Evolutionary conservation across 345 rosid species (phyloP).

Genomic region (Erucastrum elatum): DNA sequence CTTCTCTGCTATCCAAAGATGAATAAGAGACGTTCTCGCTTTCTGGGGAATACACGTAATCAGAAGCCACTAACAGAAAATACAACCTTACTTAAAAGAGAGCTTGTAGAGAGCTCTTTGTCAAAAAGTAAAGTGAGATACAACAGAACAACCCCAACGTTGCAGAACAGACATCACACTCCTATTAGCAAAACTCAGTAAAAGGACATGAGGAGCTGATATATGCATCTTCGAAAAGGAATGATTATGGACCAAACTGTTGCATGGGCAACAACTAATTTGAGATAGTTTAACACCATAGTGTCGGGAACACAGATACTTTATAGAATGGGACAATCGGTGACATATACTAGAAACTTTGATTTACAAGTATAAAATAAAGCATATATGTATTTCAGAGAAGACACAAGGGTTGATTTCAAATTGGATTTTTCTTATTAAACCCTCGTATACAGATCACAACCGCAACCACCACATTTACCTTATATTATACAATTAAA

Average conservation of each 20-base stretch:
- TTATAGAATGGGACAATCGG: not conserved
- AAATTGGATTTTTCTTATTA: conserved; percentile 48
- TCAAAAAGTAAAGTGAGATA: conserved; percentile 9
- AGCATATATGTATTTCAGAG: not conserved
- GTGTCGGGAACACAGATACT: not conserved
- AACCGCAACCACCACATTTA: conserved; percentile 26
- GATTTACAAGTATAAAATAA: conserved; percentile 5
- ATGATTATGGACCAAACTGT: conserved; percentile 11
- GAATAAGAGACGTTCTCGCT: not conserved
- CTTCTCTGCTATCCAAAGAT: conserved; percentile 15
- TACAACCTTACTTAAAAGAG: not conserved
- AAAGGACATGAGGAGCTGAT: conserved; percentile 24
- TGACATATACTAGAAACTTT: conserved; percentile 11
- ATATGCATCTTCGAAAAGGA: not conserved
- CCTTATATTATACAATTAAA: conserved; percentile 40
- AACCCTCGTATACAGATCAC: conserved; percentile 50
- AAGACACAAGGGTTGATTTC: conserved; percentile 20
- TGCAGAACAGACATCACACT: conserved; percentile 13
- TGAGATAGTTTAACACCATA: not conserved
- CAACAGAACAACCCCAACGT: conserved; percentile 19
- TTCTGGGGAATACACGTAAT: conserved; percentile 15
- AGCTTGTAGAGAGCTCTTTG: conserved; percentile 11
- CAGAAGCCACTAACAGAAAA: conserved; percentile 9
- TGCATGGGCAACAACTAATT: conserved; percentile 13
- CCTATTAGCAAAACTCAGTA: conserved; percentile 20